Conservation (phyloP, 2,329 filamentous ascomycete species). For the Albophoma yamanashiensis region DNA sequence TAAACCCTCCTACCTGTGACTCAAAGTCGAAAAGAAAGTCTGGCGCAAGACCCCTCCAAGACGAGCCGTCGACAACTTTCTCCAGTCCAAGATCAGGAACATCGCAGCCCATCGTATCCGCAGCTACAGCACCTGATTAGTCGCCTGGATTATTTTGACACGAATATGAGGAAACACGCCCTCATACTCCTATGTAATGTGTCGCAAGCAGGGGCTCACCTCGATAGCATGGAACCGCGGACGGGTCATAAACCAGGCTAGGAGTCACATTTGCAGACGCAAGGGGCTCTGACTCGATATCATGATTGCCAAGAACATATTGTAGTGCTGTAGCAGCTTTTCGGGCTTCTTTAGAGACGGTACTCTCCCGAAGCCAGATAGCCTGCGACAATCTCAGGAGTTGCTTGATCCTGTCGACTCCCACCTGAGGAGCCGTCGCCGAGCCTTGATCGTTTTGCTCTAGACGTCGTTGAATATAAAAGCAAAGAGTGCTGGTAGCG, state of each 20-base stretch:
- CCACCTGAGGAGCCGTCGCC: not conserved
- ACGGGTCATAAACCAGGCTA: not conserved
- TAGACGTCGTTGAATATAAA: not conserved
- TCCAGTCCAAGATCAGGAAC: not conserved
- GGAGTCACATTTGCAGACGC: not conserved
- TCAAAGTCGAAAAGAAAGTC: not conserved
- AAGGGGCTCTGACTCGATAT: not conserved
- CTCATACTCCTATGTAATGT: not conserved
- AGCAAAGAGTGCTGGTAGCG: not conserved
- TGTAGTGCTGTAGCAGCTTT: not conserved
- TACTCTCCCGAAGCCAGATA: not conserved
- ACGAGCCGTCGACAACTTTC: not conserved
- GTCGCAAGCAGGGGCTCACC: not conserved
- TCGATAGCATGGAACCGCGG: not conserved
- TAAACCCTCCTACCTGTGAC: not conserved
- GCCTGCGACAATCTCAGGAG: not conserved
- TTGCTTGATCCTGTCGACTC: not conserved
- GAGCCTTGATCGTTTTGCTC: not conserved
- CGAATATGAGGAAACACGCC: too few species aligned
- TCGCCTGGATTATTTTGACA: too few species aligned
- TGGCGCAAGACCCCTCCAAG: not conserved
- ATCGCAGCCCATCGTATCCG: not conserved
- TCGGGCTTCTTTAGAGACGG: not conserved
- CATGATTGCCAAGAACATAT: not conserved
- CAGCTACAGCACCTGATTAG: not conserved